phyloP scores from a whole-genome alignment of 2,329 filamentous ascomycete species.

The Colletotrichum sp. region DNA sequence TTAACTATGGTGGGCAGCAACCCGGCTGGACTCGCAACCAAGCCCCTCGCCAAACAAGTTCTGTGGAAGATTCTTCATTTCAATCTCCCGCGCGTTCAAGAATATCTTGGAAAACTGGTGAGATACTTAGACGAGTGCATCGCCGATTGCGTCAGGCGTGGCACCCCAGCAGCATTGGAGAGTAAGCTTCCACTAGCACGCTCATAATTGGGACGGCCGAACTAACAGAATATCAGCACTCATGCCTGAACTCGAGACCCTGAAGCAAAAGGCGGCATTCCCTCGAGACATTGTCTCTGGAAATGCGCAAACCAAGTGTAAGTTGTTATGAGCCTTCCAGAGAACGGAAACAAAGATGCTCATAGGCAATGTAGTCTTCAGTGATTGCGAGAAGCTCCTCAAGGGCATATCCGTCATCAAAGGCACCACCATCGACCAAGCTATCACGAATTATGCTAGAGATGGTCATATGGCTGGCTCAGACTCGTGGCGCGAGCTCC shows the following conservation, averaged over 20 bases:
- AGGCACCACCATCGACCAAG: not conserved
- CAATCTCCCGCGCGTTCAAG: not conserved
- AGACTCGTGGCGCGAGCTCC: conserved; percentile 32
- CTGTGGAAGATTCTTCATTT: not conserved
- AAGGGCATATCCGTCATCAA: not conserved
- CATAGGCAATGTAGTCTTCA: not conserved
- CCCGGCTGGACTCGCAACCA: not conserved
- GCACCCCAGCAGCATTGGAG: not conserved
- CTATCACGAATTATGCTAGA: not conserved
- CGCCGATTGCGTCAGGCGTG: not conserved
- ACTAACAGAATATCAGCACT: not conserved
- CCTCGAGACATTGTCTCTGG: not conserved
- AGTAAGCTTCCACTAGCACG: not conserved
- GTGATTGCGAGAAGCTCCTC: not conserved
- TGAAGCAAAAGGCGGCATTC: not conserved
- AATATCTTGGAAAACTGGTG: not conserved
- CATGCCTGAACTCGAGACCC: not conserved
- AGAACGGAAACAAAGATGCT: too few species aligned
- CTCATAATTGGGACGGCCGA: too few species aligned
- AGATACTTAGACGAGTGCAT: not conserved
- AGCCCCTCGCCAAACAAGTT: not conserved
- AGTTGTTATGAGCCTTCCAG: not conserved
- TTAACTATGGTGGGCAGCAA: not conserved
- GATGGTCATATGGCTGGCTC: conserved; percentile 16
- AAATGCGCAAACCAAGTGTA: not conserved